phyloP scores from a whole-genome alignment of 208 protist genomes.

The Herpetomonas samuelpessoai region DNA sequence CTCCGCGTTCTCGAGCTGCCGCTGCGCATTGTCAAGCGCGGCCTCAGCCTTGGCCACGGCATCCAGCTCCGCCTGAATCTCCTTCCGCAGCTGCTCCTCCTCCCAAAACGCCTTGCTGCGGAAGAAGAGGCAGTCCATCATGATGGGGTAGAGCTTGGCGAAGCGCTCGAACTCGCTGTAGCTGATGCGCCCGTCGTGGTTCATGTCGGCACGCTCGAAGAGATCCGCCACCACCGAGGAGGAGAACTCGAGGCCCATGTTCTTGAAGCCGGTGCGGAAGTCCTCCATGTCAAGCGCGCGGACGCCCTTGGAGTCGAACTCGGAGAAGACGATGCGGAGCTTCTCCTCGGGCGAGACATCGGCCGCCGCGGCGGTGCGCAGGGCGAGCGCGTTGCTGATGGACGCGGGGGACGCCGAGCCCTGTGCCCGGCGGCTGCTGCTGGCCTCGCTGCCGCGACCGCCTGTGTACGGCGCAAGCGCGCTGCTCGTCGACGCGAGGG shows the following conservation, averaged over 20 bases:
- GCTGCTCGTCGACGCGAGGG: constrained; percentile 21
- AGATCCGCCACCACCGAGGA: constrained; percentile 87
- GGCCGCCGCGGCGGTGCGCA: constrained; percentile 31
- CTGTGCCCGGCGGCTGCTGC: constrained; percentile 27
- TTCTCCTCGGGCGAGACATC: constrained; percentile 87
- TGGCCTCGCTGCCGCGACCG: constrained; percentile 35
- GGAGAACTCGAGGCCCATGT: constrained; percentile 82
- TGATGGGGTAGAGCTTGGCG: constrained; percentile 85
- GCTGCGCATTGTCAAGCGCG: constrained; percentile 52
- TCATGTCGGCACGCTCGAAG: constrained; percentile 84
- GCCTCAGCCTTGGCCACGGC: constrained; percentile 62
- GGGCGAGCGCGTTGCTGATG: constrained; percentile 50
- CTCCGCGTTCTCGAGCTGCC: constrained; percentile 47
- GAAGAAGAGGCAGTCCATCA: constrained; percentile 90
- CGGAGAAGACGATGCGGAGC: constrained; percentile 81
- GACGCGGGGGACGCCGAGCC: constrained; percentile 3
- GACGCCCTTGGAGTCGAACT: constrained; percentile 81
- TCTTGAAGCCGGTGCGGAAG: constrained; percentile 80
- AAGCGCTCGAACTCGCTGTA: constrained; percentile 91
- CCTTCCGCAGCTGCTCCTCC: constrained; percentile 83
- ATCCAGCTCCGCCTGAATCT: constrained; percentile 78
- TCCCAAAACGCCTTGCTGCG: constrained; percentile 91
- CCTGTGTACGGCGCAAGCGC: constrained; percentile 68
- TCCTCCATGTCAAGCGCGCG: constrained; percentile 80
- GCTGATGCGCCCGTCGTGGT: constrained; percentile 79